Base-by-base conservation (phyloP, 768 basidiomycete species). In the Rhodotorula graminis region DNA sequence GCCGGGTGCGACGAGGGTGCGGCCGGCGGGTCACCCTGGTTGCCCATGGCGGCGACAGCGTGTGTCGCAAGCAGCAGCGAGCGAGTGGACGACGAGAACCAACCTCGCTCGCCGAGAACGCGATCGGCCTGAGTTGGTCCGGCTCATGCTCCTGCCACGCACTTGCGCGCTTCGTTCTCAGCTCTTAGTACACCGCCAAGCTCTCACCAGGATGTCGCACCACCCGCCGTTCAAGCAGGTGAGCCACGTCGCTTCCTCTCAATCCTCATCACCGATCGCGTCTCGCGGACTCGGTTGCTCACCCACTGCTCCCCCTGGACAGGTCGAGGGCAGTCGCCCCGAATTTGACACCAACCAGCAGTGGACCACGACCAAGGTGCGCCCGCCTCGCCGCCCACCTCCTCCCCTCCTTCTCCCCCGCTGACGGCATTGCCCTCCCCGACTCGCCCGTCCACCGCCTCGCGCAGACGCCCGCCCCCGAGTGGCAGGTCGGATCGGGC, bases 201-300 rank as follows among this genome's bases (percentile, higher is more conserved):
- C 42, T 31, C 3, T 6, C 15, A 15, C 31, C 11, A 66, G 9
- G 15, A 70, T 70, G 72, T 66, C 72, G 2, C 72, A 14, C 23
- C 72, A 73, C 63, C 68, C 68, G n/a, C 72, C 72, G 25, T 73
- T 73, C 72, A 66, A 73, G 49, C 64, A 73, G 61, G 72, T 70
- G 37, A 37, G 60, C 58, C 42, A 29, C 16, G 31, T 9, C 50
- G 25, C 25, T 12, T 12, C 23, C 21, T 21, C 1, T 31, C 3
- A 29, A 29, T 29, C 8, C 42, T 27, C 49, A 47, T 40, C 61
- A 25, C 15, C 7, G 46, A 40, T 10, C 12, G 44, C 44, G 50
- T 7, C 25, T 31, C 18, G 37, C 12, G 27, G n/a, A 16, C 12
- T 15, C 46, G 4, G 29, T 27, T 0, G 25, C 33, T 59, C 40